A percentile compares a stretch with the other conserved stretches of the same genome.
Conservation (phyloP, 805 yeast species). For the Diddensiella caesifluorescens region DNA sequence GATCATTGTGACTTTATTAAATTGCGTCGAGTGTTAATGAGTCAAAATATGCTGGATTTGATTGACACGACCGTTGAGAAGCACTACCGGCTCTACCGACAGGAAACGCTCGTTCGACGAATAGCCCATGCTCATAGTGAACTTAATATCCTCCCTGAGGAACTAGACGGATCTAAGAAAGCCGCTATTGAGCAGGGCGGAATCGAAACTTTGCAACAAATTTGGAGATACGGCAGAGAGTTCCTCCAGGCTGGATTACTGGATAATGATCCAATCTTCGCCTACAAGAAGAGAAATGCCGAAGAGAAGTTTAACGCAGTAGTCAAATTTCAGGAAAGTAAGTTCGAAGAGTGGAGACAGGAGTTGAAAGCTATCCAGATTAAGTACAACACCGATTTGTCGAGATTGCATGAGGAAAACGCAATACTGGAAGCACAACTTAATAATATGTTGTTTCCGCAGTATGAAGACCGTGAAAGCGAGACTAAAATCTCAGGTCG, state of each 20-base stretch:
- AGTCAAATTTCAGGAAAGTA: conserved; percentile 80
- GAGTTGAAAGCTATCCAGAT: conserved; percentile 43
- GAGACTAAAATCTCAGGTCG: too few relatives aligned
- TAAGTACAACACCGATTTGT: conserved; percentile 19
- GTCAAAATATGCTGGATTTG: conserved; percentile 80
- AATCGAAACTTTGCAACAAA: conserved; percentile 13
- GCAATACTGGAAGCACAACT: not conserved
- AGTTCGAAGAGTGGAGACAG: conserved; percentile 88
- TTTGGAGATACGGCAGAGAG: conserved; percentile 20
- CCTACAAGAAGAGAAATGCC: conserved; percentile 34
- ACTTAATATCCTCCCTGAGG: too few relatives aligned
- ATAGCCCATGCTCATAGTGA: conserved; percentile 13
- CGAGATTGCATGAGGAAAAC: not conserved
- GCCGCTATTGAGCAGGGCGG: conserved; percentile 15
- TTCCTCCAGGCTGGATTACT: conserved; percentile 29
- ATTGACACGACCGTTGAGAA: conserved; percentile 72
- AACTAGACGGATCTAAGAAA: not conserved
- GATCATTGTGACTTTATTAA: conserved; percentile 85
- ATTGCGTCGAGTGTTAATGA: conserved; percentile 71
- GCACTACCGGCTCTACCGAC: conserved; percentile 74
- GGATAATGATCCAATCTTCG: not conserved
- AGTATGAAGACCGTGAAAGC: too few relatives aligned
- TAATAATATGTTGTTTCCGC: too few relatives aligned
- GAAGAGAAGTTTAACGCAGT: conserved; percentile 85
- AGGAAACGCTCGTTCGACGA: conserved; percentile 25